These are phyloP conservation scores for Syzygium oleosum DNA, from an alignment of 345 rosid genomes.

Conservation along the genomic window DNA sequence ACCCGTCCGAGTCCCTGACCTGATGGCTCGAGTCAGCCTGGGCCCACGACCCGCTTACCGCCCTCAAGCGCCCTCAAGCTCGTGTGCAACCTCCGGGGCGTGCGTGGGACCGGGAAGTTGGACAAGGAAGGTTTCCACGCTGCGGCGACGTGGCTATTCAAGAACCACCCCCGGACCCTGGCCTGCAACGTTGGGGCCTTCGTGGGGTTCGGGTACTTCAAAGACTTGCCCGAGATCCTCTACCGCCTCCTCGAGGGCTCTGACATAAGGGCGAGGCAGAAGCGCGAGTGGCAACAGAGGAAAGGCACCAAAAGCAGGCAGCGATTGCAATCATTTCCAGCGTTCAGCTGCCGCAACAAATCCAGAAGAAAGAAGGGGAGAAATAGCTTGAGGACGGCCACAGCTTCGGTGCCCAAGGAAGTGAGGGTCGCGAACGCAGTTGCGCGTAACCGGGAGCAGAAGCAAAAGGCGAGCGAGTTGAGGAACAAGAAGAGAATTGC, in stretches of 20 bases:
- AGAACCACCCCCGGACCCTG: slow-evolving; percentile 50
- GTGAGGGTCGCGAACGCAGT: slow-evolving; percentile 14
- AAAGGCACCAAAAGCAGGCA: background rate
- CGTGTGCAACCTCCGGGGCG: slow-evolving; percentile 61
- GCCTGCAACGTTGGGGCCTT: slow-evolving; percentile 39
- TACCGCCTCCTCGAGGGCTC: slow-evolving; percentile 47
- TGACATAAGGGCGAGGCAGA: slow-evolving; percentile 29
- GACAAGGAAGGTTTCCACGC: slow-evolving; percentile 64
- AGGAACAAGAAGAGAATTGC: slow-evolving; percentile 26
- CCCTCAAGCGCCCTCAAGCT: slow-evolving; percentile 52
- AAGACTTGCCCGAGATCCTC: slow-evolving; percentile 69
- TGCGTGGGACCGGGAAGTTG: slow-evolving; percentile 61
- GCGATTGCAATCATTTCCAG: background rate
- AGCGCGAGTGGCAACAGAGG: slow-evolving; percentile 23
- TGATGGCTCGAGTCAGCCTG: slow-evolving; percentile 27
- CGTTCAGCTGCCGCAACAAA: too few relatives aligned
- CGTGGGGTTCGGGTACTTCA: slow-evolving; percentile 48
- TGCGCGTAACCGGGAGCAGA: slow-evolving; percentile 26
- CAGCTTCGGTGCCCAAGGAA: background rate
- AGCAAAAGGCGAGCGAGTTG: slow-evolving; percentile 29
- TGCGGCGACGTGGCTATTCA: slow-evolving; percentile 53
- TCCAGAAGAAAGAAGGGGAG: background rate
- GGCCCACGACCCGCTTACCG: slow-evolving; percentile 39
- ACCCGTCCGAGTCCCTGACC: slow-evolving; percentile 18
- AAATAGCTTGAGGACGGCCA: background rate